phyloP scores from a whole-genome alignment of 108 stramenopile species.

The Nannochloropsis gaditana region DNA sequence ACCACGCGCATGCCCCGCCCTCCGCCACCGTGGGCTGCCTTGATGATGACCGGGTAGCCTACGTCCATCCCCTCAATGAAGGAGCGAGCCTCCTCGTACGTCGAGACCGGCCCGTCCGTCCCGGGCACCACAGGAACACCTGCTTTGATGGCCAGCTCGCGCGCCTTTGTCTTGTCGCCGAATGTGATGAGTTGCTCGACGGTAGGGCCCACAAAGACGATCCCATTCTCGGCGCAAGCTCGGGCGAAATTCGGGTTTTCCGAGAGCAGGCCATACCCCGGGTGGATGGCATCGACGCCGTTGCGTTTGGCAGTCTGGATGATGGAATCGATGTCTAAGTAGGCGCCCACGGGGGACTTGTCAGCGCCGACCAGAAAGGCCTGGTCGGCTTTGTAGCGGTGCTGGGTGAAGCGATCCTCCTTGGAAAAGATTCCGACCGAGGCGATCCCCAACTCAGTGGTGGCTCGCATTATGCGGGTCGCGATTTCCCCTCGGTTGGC shows the following conservation, averaged over 20 bases:
- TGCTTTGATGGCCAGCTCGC: constrained; percentile 67
- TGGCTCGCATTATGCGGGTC: constrained; percentile 81
- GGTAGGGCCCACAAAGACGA: constrained; percentile 77
- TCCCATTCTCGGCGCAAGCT: constrained; percentile 66
- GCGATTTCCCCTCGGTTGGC: constrained; percentile 92
- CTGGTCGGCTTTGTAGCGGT: constrained; percentile 91
- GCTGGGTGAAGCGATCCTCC: constrained; percentile 89
- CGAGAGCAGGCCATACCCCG: constrained; percentile 74
- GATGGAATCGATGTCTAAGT: constrained; percentile 70
- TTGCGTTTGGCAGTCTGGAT: constrained; percentile 64
- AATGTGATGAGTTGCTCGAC: constrained; percentile 69
- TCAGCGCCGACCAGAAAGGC: constrained; percentile 60
- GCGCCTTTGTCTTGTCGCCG: constrained; percentile 88
- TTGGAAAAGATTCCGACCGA: constrained; percentile 75
- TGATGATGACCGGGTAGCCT: constrained; percentile 92
- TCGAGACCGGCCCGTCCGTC: constrained; percentile 73
- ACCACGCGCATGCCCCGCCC: constrained; percentile 94
- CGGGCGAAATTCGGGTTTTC: constrained; percentile 66
- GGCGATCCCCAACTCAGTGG: constrained; percentile 64
- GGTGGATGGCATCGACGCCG: constrained; percentile 80
- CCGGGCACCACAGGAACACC: constrained; percentile 88
- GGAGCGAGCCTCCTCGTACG: constrained; percentile 62
- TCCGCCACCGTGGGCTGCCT: constrained; percentile 91
- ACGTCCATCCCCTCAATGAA: constrained; percentile 64
- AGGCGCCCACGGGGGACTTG: constrained; percentile 75